Conservation (phyloP, 768 basidiomycete species). For the Calocera viscosa region DNA sequence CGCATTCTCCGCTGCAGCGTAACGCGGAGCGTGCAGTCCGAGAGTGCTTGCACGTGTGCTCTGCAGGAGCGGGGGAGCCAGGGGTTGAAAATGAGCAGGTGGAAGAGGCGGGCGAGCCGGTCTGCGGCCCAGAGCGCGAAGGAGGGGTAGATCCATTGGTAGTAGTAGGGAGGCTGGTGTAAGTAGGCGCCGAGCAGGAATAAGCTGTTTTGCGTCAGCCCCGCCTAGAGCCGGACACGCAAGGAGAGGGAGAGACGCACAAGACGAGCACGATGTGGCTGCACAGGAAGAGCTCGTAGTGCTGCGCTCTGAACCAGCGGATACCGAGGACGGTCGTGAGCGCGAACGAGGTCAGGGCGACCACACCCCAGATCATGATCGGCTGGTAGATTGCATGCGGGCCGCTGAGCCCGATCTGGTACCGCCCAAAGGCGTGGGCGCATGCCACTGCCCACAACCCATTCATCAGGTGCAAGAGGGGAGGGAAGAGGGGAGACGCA, state of each 20-base stretch:
- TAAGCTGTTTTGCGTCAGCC: not conserved
- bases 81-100: slow-evolving; percentile 43
- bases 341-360: not conserved
- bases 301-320: not conserved
- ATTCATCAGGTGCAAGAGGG: not conserved
- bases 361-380: not conserved
- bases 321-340: not conserved
- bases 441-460: not conserved
- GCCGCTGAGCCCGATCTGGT: not conserved
- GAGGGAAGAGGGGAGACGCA: not conserved
- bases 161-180: slow-evolving; percentile 64
- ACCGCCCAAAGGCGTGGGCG: not conserved
- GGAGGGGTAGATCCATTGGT: slow-evolving; percentile 73
- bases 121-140: slow-evolving; percentile 70
- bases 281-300: not conserved
- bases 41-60: not conserved
- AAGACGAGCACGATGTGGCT: not conserved
- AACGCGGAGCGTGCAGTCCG: slow-evolving; percentile 9
- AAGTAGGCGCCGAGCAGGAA: slow-evolving; percentile 66
- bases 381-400: not conserved
- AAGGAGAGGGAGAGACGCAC: not conserved
- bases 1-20: slow-evolving; percentile 12
- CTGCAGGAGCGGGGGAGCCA: not conserved
- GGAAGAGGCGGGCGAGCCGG: slow-evolving; percentile 54
- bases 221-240: not conserved